Evolutionary conservation across 148 eudicot species (phyloP), one percentile per base, ranked within the genome.

Genomic region (Limonium bicolor): DNA sequence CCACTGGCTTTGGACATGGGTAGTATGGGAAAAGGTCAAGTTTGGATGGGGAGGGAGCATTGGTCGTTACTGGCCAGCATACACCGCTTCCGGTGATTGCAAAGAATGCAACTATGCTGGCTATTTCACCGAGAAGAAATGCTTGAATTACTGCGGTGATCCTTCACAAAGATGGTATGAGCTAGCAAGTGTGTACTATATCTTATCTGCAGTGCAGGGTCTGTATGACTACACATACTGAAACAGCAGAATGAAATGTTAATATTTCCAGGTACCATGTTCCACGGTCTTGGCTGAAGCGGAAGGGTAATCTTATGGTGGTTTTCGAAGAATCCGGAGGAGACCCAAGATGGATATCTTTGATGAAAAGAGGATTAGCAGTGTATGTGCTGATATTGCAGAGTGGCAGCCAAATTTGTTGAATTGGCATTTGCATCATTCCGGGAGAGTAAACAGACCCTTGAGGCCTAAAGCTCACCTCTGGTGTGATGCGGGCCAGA

Each of bases 81-180:
- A 79, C 41, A 73, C 43, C 58, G 94, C 94, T 36, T 44, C 58
- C n/a, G 94, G 87, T 34, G 44, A 60, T 47, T 83, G 94, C 51
- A 55, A 62, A 11, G 59, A 65, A 19, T 84, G 95, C 48, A 68
- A 53, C 38, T 84, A 84, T 64, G 78, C 77, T 1, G 90, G 95
- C 24, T 69, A 56, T 29, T 84, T 46, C 45, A 31, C 46, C 22
- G 90, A 84, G 68, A 84, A 73, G 59, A 84, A 84, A 62, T 84
- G 95, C 71, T 69, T 64, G 30, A 74, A 56, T 43, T 63, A 64
- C 28, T 84, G 88, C 55, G 83, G 81, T 18, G 85, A 76, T 69
- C 67, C 82, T 58, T 80, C 94, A 13, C 94, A 84, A 60, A 76
- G 81, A 84, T 84, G 88, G 94, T 84, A 36, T 65, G 69, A n/a